Evolutionary conservation across 2,329 filamentous ascomycete species (phyloP).

Genomic region (Teratosphaeria destructans): DNA sequence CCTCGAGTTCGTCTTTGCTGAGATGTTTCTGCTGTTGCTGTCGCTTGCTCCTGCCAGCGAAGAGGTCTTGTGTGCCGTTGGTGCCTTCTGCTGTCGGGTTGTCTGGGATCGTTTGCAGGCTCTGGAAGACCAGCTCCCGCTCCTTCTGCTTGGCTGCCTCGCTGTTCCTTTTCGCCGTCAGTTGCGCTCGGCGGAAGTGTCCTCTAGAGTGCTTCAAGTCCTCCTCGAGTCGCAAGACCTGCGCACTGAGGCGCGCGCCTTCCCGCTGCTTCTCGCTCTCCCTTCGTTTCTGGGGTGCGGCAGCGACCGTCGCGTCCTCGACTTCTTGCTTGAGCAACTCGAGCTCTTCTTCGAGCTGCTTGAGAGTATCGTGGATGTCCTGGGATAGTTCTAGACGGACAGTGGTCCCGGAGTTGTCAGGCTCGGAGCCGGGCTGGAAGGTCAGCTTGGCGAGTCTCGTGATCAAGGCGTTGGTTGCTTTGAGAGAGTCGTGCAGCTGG

Average conservation of each 20-base stretch:
- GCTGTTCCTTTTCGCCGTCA: constrained; percentile 65
- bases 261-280: constrained; percentile 48
- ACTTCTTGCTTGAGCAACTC: constrained; percentile 72
- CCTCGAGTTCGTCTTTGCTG: constrained; percentile 60
- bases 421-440: constrained; percentile 53
- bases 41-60: constrained; percentile 23
- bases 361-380: constrained; percentile 70
- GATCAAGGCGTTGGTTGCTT: constrained; percentile 45
- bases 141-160: constrained; percentile 65
- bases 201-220: constrained; percentile 59
- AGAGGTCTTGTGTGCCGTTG: constrained; percentile 25
- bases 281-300: constrained; percentile 25
- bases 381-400: constrained; percentile 61
- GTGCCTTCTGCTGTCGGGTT: constrained; percentile 19
- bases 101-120: constrained; percentile 40
- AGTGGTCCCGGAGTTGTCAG: constrained; percentile 42
- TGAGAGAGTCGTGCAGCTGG: constrained; percentile 42
- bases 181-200: constrained; percentile 71
- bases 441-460: constrained; percentile 48
- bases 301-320: constrained; percentile 51
- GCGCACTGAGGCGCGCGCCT: constrained; percentile 51
- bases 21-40: constrained; percentile 36
- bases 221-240: constrained; percentile 54
- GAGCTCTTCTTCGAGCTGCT: constrained; percentile 72
- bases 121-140: constrained; percentile 62